Evolutionary conservation across 805 yeast genomes (phyloP).

Genomic region (Metschnikowia shivogae): DNA sequence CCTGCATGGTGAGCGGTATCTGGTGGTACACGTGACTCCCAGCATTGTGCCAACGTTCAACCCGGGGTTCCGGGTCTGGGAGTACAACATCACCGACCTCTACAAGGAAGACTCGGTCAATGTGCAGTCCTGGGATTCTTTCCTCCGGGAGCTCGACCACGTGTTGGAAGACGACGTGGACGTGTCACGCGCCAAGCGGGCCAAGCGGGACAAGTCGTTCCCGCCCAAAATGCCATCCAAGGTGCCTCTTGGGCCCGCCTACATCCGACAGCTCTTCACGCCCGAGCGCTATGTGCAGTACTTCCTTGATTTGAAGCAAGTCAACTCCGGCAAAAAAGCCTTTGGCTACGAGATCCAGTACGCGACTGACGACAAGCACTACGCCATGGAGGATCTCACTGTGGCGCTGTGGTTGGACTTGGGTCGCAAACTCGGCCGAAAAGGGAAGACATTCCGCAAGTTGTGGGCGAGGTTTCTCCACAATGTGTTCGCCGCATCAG

Average conservation of each 20-base stretch:
- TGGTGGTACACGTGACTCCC: constrained; percentile 65
- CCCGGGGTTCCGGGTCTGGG: constrained; percentile 83
- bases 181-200: constrained; percentile 11
- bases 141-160: constrained; percentile 37
- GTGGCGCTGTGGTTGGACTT: constrained; percentile 61
- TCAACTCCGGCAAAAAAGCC: constrained; percentile 42
- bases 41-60: constrained; percentile 82
- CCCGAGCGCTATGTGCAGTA: constrained; percentile 74
- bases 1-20: constrained; percentile 50
- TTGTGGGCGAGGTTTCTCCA: constrained; percentile 56
- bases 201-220: constrained; percentile 53
- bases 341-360: constrained; percentile 67
- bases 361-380: constrained; percentile 58
- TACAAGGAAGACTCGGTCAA: constrained; percentile 18
- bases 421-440: constrained; percentile 49
- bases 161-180: constrained; percentile 14
- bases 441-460: constrained; percentile 2
- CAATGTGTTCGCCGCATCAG: constrained; percentile 61
- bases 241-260: constrained; percentile 70
- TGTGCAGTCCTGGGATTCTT: constrained; percentile 54
- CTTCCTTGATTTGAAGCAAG: constrained; percentile 55
- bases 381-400: constrained; percentile 48
- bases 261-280: constrained; percentile 62
- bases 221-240: constrained; percentile 56
- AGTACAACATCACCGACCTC: constrained; percentile 66